Evolutionary conservation across 2,329 filamentous ascomycete genomes (phyloP), one percentile per base, ranked within the genome.

Genomic region (Gyromitra esculenta): DNA sequence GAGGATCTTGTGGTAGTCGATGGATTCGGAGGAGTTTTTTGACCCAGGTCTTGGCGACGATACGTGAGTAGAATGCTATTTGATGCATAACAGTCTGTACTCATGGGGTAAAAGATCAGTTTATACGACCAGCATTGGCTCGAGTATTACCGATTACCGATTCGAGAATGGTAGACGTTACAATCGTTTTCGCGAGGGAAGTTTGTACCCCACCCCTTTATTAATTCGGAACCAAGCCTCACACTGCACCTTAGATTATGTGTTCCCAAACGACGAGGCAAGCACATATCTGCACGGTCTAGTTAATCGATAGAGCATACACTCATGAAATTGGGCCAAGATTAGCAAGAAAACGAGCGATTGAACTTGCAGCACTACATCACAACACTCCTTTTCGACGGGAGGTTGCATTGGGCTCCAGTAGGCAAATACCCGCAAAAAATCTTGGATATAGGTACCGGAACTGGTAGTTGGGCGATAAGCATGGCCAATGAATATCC

Each of bases 161-260:
- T 86, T 84, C 77, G 85, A 87, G 75, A 84, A 87, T 8, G 48
- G 48, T 8, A 52, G 48, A 21, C 85, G 88, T 21, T 89, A 89
- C 75, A 87, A 89, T 80, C 5, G 84, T 84, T 60, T 88, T 79
- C 84, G 87, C 13, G 86, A 87, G 73, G 87, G 5, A 80, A 82
- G n/a, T 89, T 89, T 80, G 87, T 87, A 72, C 88, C 89, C 56
- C 88, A 25, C 31, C 25, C 8, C 35, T 35, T 41, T 8, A 43
- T 21, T 25, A 35, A 43, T 18, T 68, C 48, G 15, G 15, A 21
- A 18, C 48, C 15, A 18, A 57, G 31, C n/a, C 65, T 43, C 18
- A 54, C 48, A n/a, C 11, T 18, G 15, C 4, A 59, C 31, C 39
- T 5, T 41, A 66, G 63, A 73, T 11, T 73, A 73, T 39, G 52